Conservation (phyloP, 208 protist genomes). For the Blechomonas ayalai region DNA sequence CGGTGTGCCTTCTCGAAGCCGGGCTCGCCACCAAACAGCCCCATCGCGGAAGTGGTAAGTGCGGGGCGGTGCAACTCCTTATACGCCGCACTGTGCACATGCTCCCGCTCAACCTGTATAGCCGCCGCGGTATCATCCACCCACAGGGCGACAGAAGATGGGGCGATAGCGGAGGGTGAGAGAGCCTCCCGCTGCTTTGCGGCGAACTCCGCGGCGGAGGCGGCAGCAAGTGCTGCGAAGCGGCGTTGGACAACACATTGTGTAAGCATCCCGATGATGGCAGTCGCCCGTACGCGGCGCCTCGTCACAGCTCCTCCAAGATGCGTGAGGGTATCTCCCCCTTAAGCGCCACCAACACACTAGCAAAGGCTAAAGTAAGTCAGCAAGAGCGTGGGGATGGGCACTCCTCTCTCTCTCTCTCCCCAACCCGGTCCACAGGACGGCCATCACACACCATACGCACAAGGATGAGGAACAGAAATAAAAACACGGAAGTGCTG, state of each 20-base stretch:
- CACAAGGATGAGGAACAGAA: too few species aligned
- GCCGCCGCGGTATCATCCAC: conserved; percentile 61
- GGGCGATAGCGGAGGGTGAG: not conserved
- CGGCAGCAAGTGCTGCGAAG: conserved; percentile 23
- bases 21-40: conserved; percentile 84
- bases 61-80: conserved; percentile 81
- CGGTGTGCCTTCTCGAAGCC: conserved; percentile 88
- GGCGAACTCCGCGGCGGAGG: conserved; percentile 18
- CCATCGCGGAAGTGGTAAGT: conserved; percentile 72
- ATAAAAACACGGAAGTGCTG: conserved; percentile 1
- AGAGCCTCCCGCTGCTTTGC: conserved; percentile 3
- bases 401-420: too few species aligned
- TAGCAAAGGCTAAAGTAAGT: too few species aligned
- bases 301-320: too few species aligned
- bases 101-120: conserved; percentile 27
- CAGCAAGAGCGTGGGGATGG: too few species aligned
- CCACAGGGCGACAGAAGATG: conserved; percentile 29
- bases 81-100: conserved; percentile 65
- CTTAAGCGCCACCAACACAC: too few species aligned
- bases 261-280: conserved; percentile 3
- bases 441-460: too few species aligned
- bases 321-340: too few species aligned
- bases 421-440: too few species aligned
- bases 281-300: too few species aligned
- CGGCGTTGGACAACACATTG: conserved; percentile 5